These are phyloP conservation scores for Cryphonectria japonica DNA, from an alignment of 2,329 filamentous ascomycete genomes.

Conservation along the genomic window DNA sequence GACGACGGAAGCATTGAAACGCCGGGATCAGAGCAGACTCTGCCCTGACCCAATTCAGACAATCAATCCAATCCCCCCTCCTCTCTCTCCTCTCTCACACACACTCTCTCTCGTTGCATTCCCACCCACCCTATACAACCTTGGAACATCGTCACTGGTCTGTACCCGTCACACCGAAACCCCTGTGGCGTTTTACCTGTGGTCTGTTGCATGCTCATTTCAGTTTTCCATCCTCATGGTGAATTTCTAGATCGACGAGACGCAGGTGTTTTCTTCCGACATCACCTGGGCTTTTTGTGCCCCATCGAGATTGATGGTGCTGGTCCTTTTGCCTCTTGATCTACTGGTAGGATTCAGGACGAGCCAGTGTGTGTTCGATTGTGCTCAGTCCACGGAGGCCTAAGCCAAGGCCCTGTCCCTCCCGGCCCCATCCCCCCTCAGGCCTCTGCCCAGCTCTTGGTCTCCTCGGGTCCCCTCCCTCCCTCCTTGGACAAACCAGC, in stretches of 20 bases:
- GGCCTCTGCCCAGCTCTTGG: conserved; percentile 12
- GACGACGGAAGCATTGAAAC: conserved; percentile 8
- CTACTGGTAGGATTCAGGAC: background rate
- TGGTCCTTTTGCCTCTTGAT: background rate
- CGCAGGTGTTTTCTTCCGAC: conserved; percentile 18
- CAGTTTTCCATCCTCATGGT: conserved; percentile 20
- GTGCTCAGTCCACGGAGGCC: conserved; percentile 15
- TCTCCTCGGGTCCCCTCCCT: conserved; percentile 22
- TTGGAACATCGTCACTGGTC: conserved; percentile 21
- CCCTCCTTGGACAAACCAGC: conserved; percentile 21
- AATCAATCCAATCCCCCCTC: background rate
- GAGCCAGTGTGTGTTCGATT: background rate
- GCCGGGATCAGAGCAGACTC: conserved; percentile 1
- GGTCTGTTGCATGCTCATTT: conserved; percentile 10
- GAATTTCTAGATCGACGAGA: conserved; percentile 23
- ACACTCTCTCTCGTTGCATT: background rate
- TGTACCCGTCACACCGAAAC: conserved; percentile 5
- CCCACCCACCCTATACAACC: background rate
- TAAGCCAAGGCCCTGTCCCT: conserved; percentile 14
- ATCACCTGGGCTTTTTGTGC: conserved; percentile 24
- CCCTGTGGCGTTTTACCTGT: conserved; percentile 16
- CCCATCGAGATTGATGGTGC: conserved; percentile 14
- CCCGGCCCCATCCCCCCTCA: background rate
- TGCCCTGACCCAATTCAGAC: background rate
- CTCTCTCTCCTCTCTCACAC: no score